Percentiles rank a stretch among this genome's conserved stretches.
Conservation (phyloP, 345 rosid species). For the Hibiscus syriacus region DNA sequence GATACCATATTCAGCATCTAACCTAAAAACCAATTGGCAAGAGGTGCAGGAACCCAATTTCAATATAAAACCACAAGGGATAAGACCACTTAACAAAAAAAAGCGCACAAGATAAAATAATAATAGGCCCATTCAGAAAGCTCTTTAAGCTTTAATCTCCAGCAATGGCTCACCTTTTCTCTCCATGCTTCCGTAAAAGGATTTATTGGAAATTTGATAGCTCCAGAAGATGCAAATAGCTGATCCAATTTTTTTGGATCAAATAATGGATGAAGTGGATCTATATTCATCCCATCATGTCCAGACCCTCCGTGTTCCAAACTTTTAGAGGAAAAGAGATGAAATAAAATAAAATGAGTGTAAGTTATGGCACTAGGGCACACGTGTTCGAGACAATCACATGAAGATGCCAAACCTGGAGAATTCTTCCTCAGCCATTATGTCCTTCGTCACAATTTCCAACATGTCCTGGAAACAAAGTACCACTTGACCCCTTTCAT, state of each 20-base stretch:
- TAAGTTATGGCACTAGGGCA: conserved; percentile 12
- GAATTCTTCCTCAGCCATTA: conserved; percentile 70
- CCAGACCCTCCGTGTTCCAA: conserved; percentile 72
- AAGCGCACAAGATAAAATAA: not conserved
- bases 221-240: conserved; percentile 87
- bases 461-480: conserved; percentile 97
- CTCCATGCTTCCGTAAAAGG: conserved; percentile 87
- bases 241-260: conserved; percentile 34
- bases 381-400: not conserved
- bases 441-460: conserved; percentile 90
- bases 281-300: conserved; percentile 52
- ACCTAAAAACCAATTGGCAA: not conserved
- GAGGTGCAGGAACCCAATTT: not conserved
- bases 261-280: conserved; percentile 53
- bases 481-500: conserved; percentile 80
- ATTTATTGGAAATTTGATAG: conserved; percentile 72
- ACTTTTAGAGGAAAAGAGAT: conserved; percentile 28
- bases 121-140: not conserved
- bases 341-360: not conserved
- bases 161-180: conserved; percentile 55
- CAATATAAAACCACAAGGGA: not conserved
- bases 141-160: not conserved
- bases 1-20: not conserved
- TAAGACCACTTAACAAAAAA: not conserved
- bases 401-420: conserved; percentile 43